Base-by-base conservation (phyloP, 805 yeast genomes). In the Candida odintsovae region DNA sequence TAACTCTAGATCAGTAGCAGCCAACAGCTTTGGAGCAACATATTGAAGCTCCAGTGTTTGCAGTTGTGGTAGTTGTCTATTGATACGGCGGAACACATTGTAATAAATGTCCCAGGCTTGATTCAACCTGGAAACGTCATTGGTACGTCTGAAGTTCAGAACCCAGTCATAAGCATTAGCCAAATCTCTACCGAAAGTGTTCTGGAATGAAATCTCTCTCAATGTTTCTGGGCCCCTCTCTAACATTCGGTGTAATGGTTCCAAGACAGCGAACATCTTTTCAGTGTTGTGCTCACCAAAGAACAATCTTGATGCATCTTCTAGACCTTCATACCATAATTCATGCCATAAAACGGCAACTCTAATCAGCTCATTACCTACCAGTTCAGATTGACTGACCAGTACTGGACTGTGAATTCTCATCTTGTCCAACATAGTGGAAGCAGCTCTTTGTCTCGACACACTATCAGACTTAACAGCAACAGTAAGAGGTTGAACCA, bases 61-160 rank as follows among this genome's bases (percentile, higher is more conserved):
- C 22, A 92, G 67, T 60, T 88, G 95, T 1, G 96, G 96, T 35
- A 94, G 67, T 63, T 90, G 96, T 52, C 95, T 78, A 50, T 90
- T 82, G 46, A 94, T 89, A 51, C 95, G 78, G 55, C 96, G 78
- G 78, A 92, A 94, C 3, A 94, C 97, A 54, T 85, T 86, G 65
- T 92, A 90, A 62, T 92, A 92, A 16, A 90, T 83, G 63, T 92
- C 98, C 99, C 99, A 92, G 0, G 98, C 98, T 65, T 94, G 98
- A 59, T 90, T 90, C 65, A 92, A 67, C 56, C 90, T 92, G 21
- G 95, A 83, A 42, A 83, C 78, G 62, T 94, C 98, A 49, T 83
- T 86, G 0, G 95, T 85, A 40, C 89, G 73, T 61, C 88, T 83
- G 69, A 80, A 94, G 59, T 88, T 87, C 62, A 82, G 72, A 1